Evolutionary conservation across 2,329 filamentous ascomycete genomes (phyloP).

Genomic region (Sphaerostilbella broomeana): DNA sequence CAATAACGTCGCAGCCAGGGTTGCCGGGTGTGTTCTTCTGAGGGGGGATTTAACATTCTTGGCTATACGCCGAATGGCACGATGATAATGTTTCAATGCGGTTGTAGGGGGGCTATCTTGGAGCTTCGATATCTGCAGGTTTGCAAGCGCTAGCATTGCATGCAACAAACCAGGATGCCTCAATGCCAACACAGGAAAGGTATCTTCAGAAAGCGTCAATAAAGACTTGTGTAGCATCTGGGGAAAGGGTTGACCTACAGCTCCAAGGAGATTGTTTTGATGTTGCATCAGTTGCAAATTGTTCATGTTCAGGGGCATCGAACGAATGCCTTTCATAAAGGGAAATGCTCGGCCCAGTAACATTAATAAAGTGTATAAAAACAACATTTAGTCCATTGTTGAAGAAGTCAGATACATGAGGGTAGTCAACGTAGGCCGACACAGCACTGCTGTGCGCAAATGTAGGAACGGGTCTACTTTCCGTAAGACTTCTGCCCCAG

Average conservation of each 20-base stretch:
- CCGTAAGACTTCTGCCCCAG: constrained; percentile 31
- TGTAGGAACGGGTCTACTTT: constrained; percentile 43
- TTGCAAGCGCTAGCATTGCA: constrained; percentile 80
- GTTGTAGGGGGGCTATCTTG: constrained; percentile 68
- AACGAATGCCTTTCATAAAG: constrained; percentile 78
- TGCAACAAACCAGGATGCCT: constrained; percentile 83
- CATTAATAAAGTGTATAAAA: constrained; percentile 87
- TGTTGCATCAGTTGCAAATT: constrained; percentile 55
- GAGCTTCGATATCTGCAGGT: constrained; percentile 79
- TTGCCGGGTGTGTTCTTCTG: constrained; percentile 68
- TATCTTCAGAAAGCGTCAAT: constrained; percentile 41
- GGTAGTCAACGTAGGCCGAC: constrained; percentile 59
- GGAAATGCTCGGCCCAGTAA: constrained; percentile 79
- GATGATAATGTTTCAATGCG: constrained; percentile 86
- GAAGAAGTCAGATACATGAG: constrained; percentile 64
- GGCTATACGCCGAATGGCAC: constrained; percentile 71
- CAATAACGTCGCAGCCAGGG: constrained; percentile 79
- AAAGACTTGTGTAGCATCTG: too few species aligned
- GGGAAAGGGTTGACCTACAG: constrained; percentile 37
- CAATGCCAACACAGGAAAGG: constrained; percentile 75
- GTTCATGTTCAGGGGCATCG: constrained; percentile 54
- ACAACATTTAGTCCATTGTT: constrained; percentile 74
- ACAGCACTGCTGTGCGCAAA: constrained; percentile 47
- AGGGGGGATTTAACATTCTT: constrained; percentile 64
- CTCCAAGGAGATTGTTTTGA: constrained; percentile 61